Evolutionary conservation across 1,284 basidiomycete species (phyloP), one percentile per base, ranked within the genome.

Genomic region (Trametes hirsuta): DNA sequence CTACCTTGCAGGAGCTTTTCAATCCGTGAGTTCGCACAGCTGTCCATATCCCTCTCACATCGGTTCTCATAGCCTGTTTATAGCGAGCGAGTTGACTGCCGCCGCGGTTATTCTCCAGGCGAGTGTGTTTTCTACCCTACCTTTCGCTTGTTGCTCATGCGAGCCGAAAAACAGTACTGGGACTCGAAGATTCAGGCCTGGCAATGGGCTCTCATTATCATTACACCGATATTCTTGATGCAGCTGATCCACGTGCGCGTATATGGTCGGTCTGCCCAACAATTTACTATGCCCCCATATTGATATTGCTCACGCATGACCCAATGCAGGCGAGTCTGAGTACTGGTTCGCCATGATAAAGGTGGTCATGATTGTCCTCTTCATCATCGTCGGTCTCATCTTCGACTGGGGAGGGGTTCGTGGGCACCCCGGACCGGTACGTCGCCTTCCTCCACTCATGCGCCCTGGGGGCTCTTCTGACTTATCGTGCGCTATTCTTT

Each of bases 351-450:
- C 72, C 12, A 67, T 72, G 63, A 73, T 73, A 62, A 73, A 73
- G 53, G 71, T 73, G 21, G 22, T 73, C 52, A 63, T 73, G 65
- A 69, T 73, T 59, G 55, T 73, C 15, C 47, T 73, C 25, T 73
- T 73, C 65, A 72, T 72, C 62, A 68, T 72, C 53, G 72, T 72
- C 49, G 72, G 72, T 55, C 66, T 73, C 47, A 71, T 72, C 59
- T 85, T 78, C 62, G 81, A 85, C 71, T 84, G 83, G 83, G 84
- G 82, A 44, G 82, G 82, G 4, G 71, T 85, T n/a, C 79, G 76
- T 63, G 73, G 74, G 0, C 81, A 84, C 66, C 80, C 83, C 12
- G 84, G 82, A 52, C 84, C 84, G 0, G 77, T 78, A 65, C 58
- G 75, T 69, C 37, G 49, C 39, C 45, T 24, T 22, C 46, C 41